Conservation (phyloP, 805 yeast genomes). For the Cephaloascus fragrans region DNA sequence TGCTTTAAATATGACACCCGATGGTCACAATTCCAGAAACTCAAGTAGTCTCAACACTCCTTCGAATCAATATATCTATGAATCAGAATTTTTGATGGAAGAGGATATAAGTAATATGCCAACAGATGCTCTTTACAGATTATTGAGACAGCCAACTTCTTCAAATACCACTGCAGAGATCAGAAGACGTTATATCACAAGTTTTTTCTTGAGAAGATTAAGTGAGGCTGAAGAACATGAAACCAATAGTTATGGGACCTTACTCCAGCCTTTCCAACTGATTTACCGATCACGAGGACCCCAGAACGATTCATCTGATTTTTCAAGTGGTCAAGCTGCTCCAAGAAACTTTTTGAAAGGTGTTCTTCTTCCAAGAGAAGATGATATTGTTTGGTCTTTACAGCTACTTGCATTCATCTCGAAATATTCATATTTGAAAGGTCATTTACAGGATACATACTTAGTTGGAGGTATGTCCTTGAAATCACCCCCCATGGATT, state of each 20-base stretch:
- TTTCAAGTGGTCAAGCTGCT: background rate
- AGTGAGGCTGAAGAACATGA: background rate
- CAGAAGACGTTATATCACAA: background rate
- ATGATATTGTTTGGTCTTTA: slow-evolving; percentile 88
- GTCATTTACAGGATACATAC: slow-evolving; percentile 64
- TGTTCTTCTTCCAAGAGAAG: slow-evolving; percentile 79
- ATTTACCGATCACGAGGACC: too few species aligned
- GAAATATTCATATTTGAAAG: slow-evolving; percentile 76
- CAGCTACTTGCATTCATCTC: slow-evolving; percentile 90
- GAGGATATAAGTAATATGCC: background rate
- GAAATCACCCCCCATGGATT: slow-evolving; percentile 25
- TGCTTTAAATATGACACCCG: background rate
- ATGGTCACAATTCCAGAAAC: background rate
- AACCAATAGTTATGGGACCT: background rate
- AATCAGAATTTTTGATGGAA: background rate
- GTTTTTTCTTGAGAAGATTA: background rate
- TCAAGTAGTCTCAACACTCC: background rate
- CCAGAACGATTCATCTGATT: background rate
- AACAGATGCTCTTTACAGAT: background rate
- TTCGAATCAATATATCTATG: background rate
- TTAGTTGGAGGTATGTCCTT: slow-evolving; percentile 62
- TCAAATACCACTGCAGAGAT: background rate
- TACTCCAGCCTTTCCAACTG: background rate
- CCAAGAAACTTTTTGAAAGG: slow-evolving; percentile 49
- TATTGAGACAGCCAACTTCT: background rate